These are phyloP conservation scores for Cordyceps cateniannulata DNA, from an alignment of 2,329 filamentous ascomycete species.

Conservation along the genomic window DNA sequence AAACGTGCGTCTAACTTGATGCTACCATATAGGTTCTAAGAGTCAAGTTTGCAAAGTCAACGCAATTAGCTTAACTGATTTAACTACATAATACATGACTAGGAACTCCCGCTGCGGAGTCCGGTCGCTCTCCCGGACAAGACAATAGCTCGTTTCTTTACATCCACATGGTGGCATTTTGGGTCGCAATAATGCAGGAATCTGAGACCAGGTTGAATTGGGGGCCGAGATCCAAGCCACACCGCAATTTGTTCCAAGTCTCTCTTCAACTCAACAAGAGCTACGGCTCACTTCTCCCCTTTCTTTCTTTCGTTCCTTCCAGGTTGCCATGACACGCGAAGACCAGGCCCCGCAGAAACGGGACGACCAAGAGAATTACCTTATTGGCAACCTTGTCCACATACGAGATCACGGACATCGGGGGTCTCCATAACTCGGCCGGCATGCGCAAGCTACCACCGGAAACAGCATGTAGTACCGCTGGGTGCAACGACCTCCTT, in stretches of 20 bases:
- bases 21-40: no score
- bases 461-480: background rate
- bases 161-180: background rate
- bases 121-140: background rate
- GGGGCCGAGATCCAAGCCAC: slow-evolving; percentile 8
- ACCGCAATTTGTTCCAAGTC: background rate
- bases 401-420: background rate
- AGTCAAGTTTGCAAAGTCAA: no score
- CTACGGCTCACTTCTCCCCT: no score
- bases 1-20: no score
- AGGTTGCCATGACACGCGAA: background rate
- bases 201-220: background rate
- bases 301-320: background rate
- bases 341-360: background rate
- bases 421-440: background rate
- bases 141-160: background rate
- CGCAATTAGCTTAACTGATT: no score
- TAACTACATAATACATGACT: no score
- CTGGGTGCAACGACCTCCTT: background rate
- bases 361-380: background rate
- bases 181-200: background rate
- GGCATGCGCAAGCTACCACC: background rate
- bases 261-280: background rate
- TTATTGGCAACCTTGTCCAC: slow-evolving; percentile 4
- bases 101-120: no score